Percentiles rank a stretch among this genome's conserved stretches.
phyloP scores from a whole-genome alignment of 1,284 basidiomycete species.

The Apiotrichum siamense region DNA sequence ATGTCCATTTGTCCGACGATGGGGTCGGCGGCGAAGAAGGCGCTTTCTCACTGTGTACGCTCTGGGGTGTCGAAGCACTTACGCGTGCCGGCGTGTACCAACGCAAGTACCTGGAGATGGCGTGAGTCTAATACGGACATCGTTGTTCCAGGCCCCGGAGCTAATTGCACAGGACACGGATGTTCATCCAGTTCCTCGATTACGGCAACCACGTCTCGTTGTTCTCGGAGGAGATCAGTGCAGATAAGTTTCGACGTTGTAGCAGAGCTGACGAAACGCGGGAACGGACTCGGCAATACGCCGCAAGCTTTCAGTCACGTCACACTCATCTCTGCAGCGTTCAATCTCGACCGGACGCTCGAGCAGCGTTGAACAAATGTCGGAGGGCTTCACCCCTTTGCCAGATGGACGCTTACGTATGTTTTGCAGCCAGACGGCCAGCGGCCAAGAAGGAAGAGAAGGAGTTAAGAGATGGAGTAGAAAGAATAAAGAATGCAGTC shows the following conservation, averaged over 20 bases:
- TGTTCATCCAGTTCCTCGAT: conserved; percentile 48
- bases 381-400: too few species aligned
- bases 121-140: conserved; percentile 40
- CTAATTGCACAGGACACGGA: conserved; percentile 24
- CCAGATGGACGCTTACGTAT: too few species aligned
- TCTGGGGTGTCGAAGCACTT: conserved; percentile 74
- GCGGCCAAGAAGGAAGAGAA: too few species aligned
- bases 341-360: conserved; percentile 45
- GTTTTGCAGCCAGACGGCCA: too few species aligned
- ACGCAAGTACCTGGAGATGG: conserved; percentile 57
- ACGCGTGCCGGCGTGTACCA: conserved; percentile 77
- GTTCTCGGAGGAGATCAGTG: conserved; percentile 61
- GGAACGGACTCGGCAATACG: conserved; percentile 46
- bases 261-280: too few species aligned
- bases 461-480: too few species aligned
- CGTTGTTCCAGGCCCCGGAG: background rate
- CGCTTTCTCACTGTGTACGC: conserved; percentile 47
- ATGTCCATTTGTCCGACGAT: conserved; percentile 72
- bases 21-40: conserved; percentile 91
- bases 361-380: too few species aligned
- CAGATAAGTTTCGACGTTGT: too few species aligned
- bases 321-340: conserved; percentile 45
- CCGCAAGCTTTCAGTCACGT: conserved; percentile 48
- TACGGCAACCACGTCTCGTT: conserved; percentile 81
- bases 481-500: too few species aligned